A percentile compares a stretch with the other conserved stretches of the same genome.
These are phyloP conservation scores for Talaromyces wortmannii DNA, from an alignment of 495 filamentous ascomycete species.

Conservation along the genomic window DNA sequence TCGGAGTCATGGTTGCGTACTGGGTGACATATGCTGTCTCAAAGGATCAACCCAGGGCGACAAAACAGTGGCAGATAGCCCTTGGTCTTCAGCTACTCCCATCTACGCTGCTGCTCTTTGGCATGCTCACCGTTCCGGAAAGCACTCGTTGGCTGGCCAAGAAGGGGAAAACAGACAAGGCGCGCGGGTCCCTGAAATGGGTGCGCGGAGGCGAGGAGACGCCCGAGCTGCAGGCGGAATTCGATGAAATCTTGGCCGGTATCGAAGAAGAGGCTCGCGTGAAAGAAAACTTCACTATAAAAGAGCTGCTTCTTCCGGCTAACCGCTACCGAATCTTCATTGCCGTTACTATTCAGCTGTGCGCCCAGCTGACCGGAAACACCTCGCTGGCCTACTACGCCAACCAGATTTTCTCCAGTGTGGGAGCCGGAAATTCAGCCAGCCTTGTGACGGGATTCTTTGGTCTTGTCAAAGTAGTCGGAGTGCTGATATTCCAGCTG, in stretches of 20 bases:
- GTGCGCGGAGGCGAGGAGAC: constrained; percentile 35
- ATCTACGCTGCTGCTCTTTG: constrained; percentile 31
- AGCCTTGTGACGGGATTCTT: constrained; percentile 44
- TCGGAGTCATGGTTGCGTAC: constrained; percentile 42
- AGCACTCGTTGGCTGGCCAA: constrained; percentile 43
- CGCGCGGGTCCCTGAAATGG: constrained; percentile 36
- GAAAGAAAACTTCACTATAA: constrained; percentile 31
- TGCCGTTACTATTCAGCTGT: constrained; percentile 34
- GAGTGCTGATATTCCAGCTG: constrained; percentile 32
- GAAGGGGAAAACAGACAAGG: constrained; percentile 33
- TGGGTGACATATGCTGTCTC: constrained; percentile 43
- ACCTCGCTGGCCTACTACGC: constrained; percentile 43
- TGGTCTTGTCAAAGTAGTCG: constrained; percentile 38
- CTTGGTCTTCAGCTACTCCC: constrained; percentile 43
- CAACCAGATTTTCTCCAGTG: constrained; percentile 38
- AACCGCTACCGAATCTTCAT: constrained; percentile 38
- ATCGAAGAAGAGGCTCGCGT: constrained; percentile 37
- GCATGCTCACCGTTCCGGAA: constrained; percentile 40
- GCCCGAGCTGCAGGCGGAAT: constrained; percentile 33
- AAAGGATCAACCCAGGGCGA: constrained; percentile 19
- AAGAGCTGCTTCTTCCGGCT: constrained; percentile 31
- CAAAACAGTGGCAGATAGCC: constrained; percentile 46
- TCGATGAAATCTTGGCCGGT: constrained; percentile 33
- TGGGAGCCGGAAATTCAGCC: constrained; percentile 31
- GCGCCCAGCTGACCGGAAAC: constrained; percentile 39